Evolutionary conservation across 2,329 filamentous ascomycete species (phyloP).

Genomic region (Colletotrichum tofieldiae): DNA sequence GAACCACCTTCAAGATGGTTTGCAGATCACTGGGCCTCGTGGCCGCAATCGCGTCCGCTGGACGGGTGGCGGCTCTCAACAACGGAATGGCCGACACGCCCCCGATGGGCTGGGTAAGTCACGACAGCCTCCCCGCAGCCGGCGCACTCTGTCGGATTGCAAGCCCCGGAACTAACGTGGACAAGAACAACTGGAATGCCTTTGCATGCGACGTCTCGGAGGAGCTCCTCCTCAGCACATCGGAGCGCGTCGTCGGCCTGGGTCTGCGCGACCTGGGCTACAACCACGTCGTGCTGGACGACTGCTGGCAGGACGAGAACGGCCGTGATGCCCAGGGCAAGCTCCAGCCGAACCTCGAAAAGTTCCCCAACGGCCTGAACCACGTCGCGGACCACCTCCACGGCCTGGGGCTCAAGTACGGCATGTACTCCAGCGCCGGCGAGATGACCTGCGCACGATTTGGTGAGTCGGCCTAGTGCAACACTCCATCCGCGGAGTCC

Average conservation of each 20-base stretch:
- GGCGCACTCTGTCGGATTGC: background rate
- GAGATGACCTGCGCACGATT: constrained; percentile 65
- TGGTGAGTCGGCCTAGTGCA: background rate
- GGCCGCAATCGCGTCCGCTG: constrained; percentile 29
- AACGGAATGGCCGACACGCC: constrained; percentile 45
- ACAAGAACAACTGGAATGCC: constrained; percentile 41
- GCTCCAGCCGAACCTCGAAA: constrained; percentile 51
- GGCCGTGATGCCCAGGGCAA: constrained; percentile 47
- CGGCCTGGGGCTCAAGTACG: constrained; percentile 54
- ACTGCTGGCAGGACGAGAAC: constrained; percentile 53
- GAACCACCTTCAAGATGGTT: constrained; percentile 10
- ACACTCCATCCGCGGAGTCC: background rate
- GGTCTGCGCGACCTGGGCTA: constrained; percentile 50
- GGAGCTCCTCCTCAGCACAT: constrained; percentile 43
- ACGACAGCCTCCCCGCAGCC: too few species aligned
- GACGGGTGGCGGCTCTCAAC: constrained; percentile 39
- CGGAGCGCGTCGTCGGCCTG: constrained; percentile 46
- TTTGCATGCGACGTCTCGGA: constrained; percentile 43
- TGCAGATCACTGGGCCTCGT: constrained; percentile 27
- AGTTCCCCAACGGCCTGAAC: constrained; percentile 57
- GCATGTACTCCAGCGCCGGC: constrained; percentile 60
- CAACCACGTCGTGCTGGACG: constrained; percentile 52
- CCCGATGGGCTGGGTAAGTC: constrained; percentile 45
- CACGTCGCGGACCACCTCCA: constrained; percentile 54
- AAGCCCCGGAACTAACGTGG: background rate